Evolutionary conservation across 345 rosid genomes (phyloP), one percentile per base, ranked within the genome.

Genomic region (Sonneratia alba): DNA sequence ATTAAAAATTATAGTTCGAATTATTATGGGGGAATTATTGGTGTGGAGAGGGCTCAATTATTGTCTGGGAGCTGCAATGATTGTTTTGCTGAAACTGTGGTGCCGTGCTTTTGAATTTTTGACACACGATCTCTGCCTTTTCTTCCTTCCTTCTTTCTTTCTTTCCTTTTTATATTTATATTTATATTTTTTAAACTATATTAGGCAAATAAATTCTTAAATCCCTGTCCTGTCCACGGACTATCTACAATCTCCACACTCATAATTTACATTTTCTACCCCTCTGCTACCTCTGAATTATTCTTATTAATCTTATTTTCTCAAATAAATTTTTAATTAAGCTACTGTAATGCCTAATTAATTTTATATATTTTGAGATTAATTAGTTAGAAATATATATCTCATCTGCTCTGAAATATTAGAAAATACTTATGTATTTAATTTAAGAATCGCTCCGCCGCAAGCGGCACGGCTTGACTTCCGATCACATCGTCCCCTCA

Each of bases 1-100:
- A 43, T 22, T 22, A n/a, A 12, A 67, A 53, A 53, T 53, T 53
- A 7, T 38, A 37, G 19, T 18, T 3, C 37, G 18, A 66, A n/a
- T 36, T 36, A 71, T 55, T 36, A 71, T 57, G n/a, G 66, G 22
- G 40, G 57, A 71, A 71, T 40, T 59, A 71, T 71, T 71, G 56
- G 53, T 24, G 56, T 22, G 67, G 68, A 15, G 68, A 15, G 64
- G 74, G 19, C 48, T 45, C 40, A 48, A 69, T 69, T 69, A 69
- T 69, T 69, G 71, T 36, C 27, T 34, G 5, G 14, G 18, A 51
- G 48, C 57, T 38, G 37, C 71, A 69, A 45, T 45, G 40, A 47
- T 47, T 47, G 70, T 8, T 12, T 27, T 27, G 49, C 18, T 48
- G 66, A 62, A 32, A 62, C 66, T 62, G 66, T 62, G 18, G 38